phyloP scores from a whole-genome alignment of 1,284 basidiomycete genomes.

The Cutaneotrichosporon mucoides region DNA sequence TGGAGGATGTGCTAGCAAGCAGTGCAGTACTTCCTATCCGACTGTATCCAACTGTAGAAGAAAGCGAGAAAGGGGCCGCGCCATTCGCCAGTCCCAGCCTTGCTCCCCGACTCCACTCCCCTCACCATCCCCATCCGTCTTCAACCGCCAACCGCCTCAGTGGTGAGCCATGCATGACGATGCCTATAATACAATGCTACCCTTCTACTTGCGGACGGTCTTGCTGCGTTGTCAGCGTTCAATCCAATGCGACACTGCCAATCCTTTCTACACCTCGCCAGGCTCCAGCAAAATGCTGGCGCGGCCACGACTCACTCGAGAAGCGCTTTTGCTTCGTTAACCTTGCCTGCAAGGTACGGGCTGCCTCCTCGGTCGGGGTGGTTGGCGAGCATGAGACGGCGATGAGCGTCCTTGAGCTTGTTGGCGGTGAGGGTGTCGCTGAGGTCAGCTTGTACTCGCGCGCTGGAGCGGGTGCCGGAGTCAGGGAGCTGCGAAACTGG shows the following conservation, averaged over 20 bases:
- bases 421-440: slow-evolving; percentile 72
- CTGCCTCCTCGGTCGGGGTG: slow-evolving; percentile 73
- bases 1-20: too few relatives aligned
- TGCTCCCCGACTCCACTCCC: too few relatives aligned
- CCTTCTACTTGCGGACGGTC: slow-evolving; percentile 21
- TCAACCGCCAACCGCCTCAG: neutral
- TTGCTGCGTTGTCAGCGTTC: slow-evolving; percentile 21
- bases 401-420: slow-evolving; percentile 82
- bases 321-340: slow-evolving; percentile 86
- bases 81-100: too few relatives aligned
- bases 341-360: slow-evolving; percentile 96
- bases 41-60: too few relatives aligned
- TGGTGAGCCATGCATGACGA: slow-evolving; percentile 17
- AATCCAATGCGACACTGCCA: too few relatives aligned
- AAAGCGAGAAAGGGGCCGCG: too few relatives aligned
- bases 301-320: slow-evolving; percentile 54
- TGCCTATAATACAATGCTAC: slow-evolving; percentile 16
- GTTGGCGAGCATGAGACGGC: slow-evolving; percentile 89
- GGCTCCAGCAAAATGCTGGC: too few relatives aligned
- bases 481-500: neutral
- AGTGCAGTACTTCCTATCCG: too few relatives aligned
- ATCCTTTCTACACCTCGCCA: too few relatives aligned
- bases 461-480: neutral
- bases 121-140: neutral
- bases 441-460: slow-evolving; percentile 8